These are phyloP conservation scores for Geotrichum aggregatum DNA, from an alignment of 1,139 yeast species.

Conservation along the genomic window DNA sequence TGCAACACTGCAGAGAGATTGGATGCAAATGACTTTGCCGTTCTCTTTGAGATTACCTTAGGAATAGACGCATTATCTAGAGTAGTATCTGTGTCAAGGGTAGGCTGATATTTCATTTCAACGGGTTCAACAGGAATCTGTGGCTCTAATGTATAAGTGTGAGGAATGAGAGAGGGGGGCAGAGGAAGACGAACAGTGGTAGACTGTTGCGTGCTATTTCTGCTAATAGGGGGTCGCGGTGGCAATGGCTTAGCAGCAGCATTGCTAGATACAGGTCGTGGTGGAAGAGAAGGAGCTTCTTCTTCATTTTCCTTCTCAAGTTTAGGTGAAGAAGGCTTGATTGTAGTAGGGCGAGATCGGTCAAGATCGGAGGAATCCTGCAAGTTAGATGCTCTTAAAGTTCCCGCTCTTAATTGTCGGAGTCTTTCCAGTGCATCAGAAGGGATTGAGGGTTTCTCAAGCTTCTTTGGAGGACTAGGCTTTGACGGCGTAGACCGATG, in stretches of 20 bases:
- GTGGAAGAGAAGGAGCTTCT: conserved; percentile 9
- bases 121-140: conserved; percentile 13
- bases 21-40: conserved; percentile 22
- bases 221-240: conserved; percentile 6
- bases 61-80: conserved; percentile 17
- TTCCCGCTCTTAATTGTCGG: conserved; percentile 28
- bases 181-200: conserved; percentile 15
- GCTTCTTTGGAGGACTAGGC: conserved; percentile 19
- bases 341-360: not conserved
- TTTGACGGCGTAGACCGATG: conserved; percentile 4
- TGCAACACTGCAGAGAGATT: conserved; percentile 21
- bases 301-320: conserved; percentile 6
- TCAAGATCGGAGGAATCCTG: not conserved
- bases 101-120: conserved; percentile 14
- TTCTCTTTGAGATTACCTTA: conserved; percentile 10
- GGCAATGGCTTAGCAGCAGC: not conserved
- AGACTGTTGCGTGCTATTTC: conserved; percentile 1
- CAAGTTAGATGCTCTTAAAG: not conserved
- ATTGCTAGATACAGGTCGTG: conserved; percentile 1
- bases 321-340: not conserved
- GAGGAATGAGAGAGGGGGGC: conserved; percentile 19
- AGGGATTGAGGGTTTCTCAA: conserved; percentile 1
- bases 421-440: conserved; percentile 29
- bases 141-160: conserved; percentile 13
- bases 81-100: conserved; percentile 2